phyloP scores from a whole-genome alignment of 2,329 filamentous ascomycete species.

The Grosmannia serpens region DNA sequence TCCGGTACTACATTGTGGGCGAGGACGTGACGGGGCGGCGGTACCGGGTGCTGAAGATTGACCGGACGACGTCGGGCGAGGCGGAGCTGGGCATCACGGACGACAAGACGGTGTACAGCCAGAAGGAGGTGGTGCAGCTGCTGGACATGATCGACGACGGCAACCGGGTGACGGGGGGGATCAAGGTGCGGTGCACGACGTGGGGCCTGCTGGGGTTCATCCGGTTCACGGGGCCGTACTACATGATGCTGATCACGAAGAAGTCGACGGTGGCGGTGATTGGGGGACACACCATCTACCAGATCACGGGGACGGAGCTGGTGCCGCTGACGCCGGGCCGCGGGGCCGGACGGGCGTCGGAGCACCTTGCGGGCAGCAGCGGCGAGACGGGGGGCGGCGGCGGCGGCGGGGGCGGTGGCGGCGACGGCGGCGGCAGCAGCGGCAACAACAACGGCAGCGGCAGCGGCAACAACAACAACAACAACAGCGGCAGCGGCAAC shows the following conservation, averaged over 20 bases:
- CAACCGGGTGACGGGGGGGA: constrained; percentile 78
- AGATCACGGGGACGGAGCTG: constrained; percentile 86
- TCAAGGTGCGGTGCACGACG: constrained; percentile 79
- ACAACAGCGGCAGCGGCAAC: constrained; percentile 22
- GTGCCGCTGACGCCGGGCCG: constrained; percentile 72
- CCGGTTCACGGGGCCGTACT: constrained; percentile 87
- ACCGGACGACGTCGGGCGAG: constrained; percentile 71
- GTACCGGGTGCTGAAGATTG: constrained; percentile 89
- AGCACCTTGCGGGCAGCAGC: not conserved
- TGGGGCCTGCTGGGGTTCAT: constrained; percentile 96
- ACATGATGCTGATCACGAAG: constrained; percentile 95
- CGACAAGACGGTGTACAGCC: constrained; percentile 89
- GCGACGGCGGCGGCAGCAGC: not conserved
- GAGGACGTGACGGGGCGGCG: constrained; percentile 80
- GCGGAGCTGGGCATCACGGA: constrained; percentile 77
- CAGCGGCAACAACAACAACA: constrained; percentile 19
- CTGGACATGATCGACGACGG: constrained; percentile 91
- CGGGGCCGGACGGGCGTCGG: not conserved
- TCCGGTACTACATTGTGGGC: constrained; percentile 87
- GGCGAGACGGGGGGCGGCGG: not conserved
- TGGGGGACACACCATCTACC: constrained; percentile 90
- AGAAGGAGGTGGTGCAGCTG: constrained; percentile 86
- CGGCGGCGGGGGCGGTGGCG: not conserved
- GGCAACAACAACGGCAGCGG: constrained; percentile 22
- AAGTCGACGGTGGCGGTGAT: constrained; percentile 93